Evolutionary conservation across 2,329 filamentous ascomycete genomes (phyloP).

Genomic region (Penicillium sp.): DNA sequence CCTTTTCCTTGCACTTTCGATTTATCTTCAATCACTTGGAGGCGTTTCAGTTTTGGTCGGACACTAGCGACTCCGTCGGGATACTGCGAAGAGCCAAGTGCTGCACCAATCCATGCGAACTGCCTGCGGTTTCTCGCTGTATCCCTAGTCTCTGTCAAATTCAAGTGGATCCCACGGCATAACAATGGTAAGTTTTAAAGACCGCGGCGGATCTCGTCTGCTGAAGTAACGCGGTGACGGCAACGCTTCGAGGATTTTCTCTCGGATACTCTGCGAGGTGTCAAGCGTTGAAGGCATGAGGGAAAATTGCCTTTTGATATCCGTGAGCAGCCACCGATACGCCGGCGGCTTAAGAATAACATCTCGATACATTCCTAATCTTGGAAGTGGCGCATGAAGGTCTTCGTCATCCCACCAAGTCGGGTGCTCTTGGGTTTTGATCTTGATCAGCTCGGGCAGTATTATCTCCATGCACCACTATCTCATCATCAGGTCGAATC

Average conservation of each 20-base stretch:
- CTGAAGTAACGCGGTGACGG: neutral
- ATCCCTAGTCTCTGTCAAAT: neutral
- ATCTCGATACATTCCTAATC: neutral
- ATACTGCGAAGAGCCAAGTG: conserved; percentile 33
- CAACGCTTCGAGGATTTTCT: neutral
- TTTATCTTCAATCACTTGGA: neutral
- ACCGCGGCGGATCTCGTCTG: neutral
- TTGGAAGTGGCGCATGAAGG: neutral
- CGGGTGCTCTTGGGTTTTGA: neutral
- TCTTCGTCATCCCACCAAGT: neutral
- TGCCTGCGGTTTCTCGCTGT: conserved; percentile 18
- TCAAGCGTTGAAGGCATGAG: neutral
- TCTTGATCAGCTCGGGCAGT: neutral
- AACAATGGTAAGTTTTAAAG: neutral
- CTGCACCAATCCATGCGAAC: conserved; percentile 42
- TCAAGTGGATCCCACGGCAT: neutral
- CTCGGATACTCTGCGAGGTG: neutral
- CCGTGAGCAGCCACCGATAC: conserved; percentile 6
- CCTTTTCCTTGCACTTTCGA: neutral
- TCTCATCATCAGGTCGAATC: neutral
- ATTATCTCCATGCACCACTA: neutral
- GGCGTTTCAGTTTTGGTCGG: too few relatives aligned
- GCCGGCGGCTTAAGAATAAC: neutral
- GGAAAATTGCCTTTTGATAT: neutral
- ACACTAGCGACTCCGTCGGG: too few relatives aligned